Evolutionary conservation across 2,329 filamentous ascomycete species (phyloP).

Genomic region (Alternaria tenuissima): DNA sequence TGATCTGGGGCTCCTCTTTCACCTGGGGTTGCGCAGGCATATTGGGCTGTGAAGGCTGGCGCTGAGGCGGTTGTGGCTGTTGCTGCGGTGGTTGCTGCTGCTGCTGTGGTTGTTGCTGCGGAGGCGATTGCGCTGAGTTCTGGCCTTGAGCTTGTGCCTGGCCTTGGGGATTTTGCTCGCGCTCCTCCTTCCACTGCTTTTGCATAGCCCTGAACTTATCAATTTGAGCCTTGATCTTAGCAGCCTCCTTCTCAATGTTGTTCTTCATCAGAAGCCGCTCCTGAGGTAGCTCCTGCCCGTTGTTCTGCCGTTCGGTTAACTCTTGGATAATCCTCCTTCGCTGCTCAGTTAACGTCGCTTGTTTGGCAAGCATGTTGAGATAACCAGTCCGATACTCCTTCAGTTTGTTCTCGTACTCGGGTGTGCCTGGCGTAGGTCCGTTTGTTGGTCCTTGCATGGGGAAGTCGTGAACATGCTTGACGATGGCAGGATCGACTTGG

Average conservation of each 20-base stretch:
- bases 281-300: slow-evolving; percentile 45
- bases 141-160: slow-evolving; percentile 30
- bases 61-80: slow-evolving; percentile 38
- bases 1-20: slow-evolving; percentile 48
- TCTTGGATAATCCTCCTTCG: slow-evolving; percentile 37
- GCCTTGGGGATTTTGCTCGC: slow-evolving; percentile 45
- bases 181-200: slow-evolving; percentile 43
- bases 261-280: slow-evolving; percentile 40
- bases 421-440: slow-evolving; percentile 41
- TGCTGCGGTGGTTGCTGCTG: slow-evolving; percentile 32
- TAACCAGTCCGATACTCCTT: slow-evolving; percentile 49
- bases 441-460: slow-evolving; percentile 42
- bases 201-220: slow-evolving; percentile 49
- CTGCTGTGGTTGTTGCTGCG: slow-evolving; percentile 28
- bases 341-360: slow-evolving; percentile 38
- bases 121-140: slow-evolving; percentile 35
- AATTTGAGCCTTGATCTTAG: slow-evolving; percentile 40
- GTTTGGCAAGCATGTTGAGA: slow-evolving; percentile 44
- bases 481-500: slow-evolving; percentile 42
- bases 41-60: slow-evolving; percentile 40
- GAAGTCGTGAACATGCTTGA: slow-evolving; percentile 50
- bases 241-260: slow-evolving; percentile 42
- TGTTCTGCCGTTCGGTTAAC: slow-evolving; percentile 43
- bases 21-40: slow-evolving; percentile 35
- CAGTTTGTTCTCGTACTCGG: slow-evolving; percentile 47